Evolutionary conservation across 2,329 filamentous ascomycete genomes (phyloP).

Genomic region (Cordyceps javanica): DNA sequence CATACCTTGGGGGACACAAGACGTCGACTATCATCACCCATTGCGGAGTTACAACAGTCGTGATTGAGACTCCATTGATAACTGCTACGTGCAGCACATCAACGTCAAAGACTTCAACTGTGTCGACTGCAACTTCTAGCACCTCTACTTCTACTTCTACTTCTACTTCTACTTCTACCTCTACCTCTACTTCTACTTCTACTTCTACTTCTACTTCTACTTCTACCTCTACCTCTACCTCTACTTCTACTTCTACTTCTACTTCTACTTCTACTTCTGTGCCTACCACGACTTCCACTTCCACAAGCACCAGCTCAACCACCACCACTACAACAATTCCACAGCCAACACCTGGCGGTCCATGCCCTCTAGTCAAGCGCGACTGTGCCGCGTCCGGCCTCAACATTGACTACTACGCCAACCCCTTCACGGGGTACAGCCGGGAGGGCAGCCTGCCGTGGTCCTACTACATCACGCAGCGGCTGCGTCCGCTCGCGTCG

Average conservation of each 20-base stretch:
- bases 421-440: conserved; percentile 18
- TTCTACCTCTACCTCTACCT: neutral
- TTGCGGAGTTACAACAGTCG: neutral
- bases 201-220: neutral
- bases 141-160: neutral
- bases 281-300: neutral
- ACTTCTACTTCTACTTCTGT: neutral
- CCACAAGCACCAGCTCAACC: neutral
- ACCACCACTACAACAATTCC: neutral
- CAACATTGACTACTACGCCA: conserved; percentile 20
- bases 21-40: neutral
- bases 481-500: conserved; percentile 13
- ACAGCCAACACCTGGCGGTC: neutral
- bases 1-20: neutral
- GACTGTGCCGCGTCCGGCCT: neutral
- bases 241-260: neutral
- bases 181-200: neutral
- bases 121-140: neutral
- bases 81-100: neutral
- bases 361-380: neutral
- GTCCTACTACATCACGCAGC: conserved; percentile 20
- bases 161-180: neutral
- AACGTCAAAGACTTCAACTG: neutral
- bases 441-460: conserved; percentile 15
- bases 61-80: conserved; percentile 1